Conservation (phyloP, 257 asterid species). For the Penstemon davidsonii region DNA sequence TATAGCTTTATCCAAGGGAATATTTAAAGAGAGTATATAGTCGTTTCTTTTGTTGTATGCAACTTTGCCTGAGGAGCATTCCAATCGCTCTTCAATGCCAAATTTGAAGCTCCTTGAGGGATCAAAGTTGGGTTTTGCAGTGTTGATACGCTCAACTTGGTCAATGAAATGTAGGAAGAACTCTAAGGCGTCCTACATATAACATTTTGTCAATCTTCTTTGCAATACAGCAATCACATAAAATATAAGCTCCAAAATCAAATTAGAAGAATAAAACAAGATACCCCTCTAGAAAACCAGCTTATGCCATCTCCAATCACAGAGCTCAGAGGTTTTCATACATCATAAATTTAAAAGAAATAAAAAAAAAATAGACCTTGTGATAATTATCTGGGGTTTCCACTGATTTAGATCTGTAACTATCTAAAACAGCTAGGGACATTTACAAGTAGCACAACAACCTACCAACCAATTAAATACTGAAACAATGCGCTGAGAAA, state of each 20-base stretch:
- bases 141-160: constrained; percentile 80
- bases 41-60: constrained; percentile 82
- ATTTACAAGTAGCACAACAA: not conserved
- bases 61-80: constrained; percentile 87
- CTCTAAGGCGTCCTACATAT: constrained; percentile 86
- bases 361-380: constrained; percentile 11
- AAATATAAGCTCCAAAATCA: constrained; percentile 10
- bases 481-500: constrained; percentile 2
- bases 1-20: constrained; percentile 83
- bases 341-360: constrained; percentile 13
- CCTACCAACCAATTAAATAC: not conserved
- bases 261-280: not conserved
- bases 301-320: constrained; percentile 7
- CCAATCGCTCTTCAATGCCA: constrained; percentile 93
- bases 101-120: constrained; percentile 94
- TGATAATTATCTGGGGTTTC: constrained; percentile 1
- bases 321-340: constrained; percentile 11
- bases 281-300: constrained; percentile 10
- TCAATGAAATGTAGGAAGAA: constrained; percentile 94
- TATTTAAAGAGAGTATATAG: constrained; percentile 75
- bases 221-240: constrained; percentile 15
- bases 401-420: constrained; percentile 15
- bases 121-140: constrained; percentile 59
- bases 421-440: not conserved
- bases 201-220: constrained; percentile 29